Base-by-base conservation (phyloP, 805 yeast species). In the Wickerhamiella occidentalis region DNA sequence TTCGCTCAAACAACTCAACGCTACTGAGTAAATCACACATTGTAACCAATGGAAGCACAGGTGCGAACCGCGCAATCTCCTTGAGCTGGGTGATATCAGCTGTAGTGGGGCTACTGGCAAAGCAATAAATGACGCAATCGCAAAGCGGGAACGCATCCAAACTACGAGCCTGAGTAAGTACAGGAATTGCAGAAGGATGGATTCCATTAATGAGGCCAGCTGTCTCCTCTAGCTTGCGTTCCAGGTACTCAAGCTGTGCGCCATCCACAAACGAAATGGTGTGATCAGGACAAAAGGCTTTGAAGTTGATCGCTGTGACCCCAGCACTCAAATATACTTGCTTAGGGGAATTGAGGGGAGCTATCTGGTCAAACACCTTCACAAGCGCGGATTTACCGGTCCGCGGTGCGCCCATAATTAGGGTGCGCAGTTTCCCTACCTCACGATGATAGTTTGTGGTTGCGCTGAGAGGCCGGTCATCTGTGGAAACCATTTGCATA, bases 161-260 rank as follows among this genome's bases (percentile, higher is more conserved):
- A n/a, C 48, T 41, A n/a, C 44, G 13, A 1, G 53, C 46, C 23
- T 46, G 48, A 13, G 40, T 26, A 30, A 53, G 41, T 8, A 48
- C 37, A 11, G 48, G 41, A 15, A 33, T 9, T 13, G 47, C 43
- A n/a, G 25, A 26, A 1, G 55, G 55, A 38, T 45, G 47, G 22
- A 48, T 40, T 12, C 53, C 55, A 22, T 53, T 53, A 28, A 53
- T 48, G n/a, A 53, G 47, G 18, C 41, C 29, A 6, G 54, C 53
- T 2, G 55, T 53, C 30, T 53, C 53, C 19, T 43, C 46, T 19
- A 51, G 41, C 22, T 35, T 33, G 19, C 41, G 11, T 12, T 42
- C 48, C n/a, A 51, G 41, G 29, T 40, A 48, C 19, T 26, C 37
- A 4, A 15, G 33, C n/a, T 22, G 18, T 21, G 30, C 40, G 19